These are phyloP conservation scores for Bryoerythrophyllum caledonicum DNA, from an alignment of 225 moss, liverwort and hornwort genomes.

Conservation along the genomic window DNA sequence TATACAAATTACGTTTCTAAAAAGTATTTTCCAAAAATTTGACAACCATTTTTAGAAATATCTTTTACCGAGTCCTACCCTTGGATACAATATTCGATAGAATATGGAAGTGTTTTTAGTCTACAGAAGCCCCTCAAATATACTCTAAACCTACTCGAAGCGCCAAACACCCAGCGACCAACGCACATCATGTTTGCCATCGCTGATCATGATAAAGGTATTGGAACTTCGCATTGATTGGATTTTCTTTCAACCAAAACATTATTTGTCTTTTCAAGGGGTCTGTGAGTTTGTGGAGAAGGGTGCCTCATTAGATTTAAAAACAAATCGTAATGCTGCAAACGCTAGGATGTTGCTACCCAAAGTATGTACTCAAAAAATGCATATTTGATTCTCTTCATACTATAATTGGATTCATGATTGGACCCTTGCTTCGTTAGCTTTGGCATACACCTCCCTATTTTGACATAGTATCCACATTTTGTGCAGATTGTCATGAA, in stretches of 20 bases:
- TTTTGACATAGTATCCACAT: slow-evolving; percentile 18
- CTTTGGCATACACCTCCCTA: background rate
- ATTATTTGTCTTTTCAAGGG: slow-evolving; percentile 31
- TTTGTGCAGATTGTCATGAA: slow-evolving; percentile 87
- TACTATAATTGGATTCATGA: background rate
- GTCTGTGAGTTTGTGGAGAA: slow-evolving; percentile 75
- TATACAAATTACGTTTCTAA: no score
- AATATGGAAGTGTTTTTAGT: no score
- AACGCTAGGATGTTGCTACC: slow-evolving; percentile 69
- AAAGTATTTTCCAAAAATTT: no score
- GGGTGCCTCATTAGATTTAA: slow-evolving; percentile 69
- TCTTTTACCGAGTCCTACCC: no score
- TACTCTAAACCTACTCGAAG: no score
- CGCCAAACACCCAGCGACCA: no score
- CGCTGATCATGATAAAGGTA: no score
- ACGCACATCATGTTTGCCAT: no score
- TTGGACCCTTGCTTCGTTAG: background rate
- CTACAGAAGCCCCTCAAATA: no score
- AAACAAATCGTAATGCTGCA: slow-evolving; percentile 54
- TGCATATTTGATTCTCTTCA: background rate
- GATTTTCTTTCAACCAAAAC: background rate
- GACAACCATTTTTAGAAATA: no score
- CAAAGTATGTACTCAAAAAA: slow-evolving; percentile 29
- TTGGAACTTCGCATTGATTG: no score
- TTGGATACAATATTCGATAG: no score